These are phyloP conservation scores for Chalciporus sphaerocephalus DNA, from an alignment of 768 basidiomycete species.

Conservation along the genomic window DNA sequence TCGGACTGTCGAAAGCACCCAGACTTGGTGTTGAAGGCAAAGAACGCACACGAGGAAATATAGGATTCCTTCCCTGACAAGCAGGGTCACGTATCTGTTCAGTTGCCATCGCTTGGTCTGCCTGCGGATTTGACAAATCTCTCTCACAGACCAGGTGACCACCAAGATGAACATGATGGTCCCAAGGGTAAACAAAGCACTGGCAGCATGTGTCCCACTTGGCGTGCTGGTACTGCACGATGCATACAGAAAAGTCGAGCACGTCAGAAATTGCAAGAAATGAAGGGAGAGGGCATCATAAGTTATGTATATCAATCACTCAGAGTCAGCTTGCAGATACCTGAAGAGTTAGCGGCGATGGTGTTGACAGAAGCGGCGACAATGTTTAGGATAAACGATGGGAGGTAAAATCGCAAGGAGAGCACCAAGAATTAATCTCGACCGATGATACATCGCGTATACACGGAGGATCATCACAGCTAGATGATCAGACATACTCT, in stretches of 20 bases:
- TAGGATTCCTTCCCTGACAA: conserved; percentile 5
- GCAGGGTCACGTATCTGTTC: conserved; percentile 8
- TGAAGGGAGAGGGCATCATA: too few relatives aligned
- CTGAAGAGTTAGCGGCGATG: background rate
- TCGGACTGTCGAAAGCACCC: too few relatives aligned
- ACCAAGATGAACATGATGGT: conserved; percentile 6
- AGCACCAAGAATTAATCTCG: background rate
- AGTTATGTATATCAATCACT: too few relatives aligned
- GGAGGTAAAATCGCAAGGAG: conserved; percentile 2
- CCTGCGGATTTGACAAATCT: conserved; percentile 1
- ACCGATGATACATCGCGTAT: background rate
- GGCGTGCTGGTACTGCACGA: conserved; percentile 2
- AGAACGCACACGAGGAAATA: too few relatives aligned
- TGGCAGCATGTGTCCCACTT: background rate
- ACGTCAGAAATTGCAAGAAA: too few relatives aligned
- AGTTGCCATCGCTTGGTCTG: conserved; percentile 1
- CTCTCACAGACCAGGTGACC: background rate
- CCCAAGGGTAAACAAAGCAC: conserved; percentile 4
- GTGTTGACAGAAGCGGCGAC: background rate
- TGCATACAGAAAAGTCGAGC: too few relatives aligned
- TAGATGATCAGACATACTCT: background rate
- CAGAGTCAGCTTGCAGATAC: background rate
- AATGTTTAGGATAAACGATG: background rate
- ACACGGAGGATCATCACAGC: conserved; percentile 1
- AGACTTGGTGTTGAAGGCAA: too few relatives aligned